Evolutionary conservation across 1,284 basidiomycete genomes (phyloP).

Genomic region (Ganoderma lingzhi): DNA sequence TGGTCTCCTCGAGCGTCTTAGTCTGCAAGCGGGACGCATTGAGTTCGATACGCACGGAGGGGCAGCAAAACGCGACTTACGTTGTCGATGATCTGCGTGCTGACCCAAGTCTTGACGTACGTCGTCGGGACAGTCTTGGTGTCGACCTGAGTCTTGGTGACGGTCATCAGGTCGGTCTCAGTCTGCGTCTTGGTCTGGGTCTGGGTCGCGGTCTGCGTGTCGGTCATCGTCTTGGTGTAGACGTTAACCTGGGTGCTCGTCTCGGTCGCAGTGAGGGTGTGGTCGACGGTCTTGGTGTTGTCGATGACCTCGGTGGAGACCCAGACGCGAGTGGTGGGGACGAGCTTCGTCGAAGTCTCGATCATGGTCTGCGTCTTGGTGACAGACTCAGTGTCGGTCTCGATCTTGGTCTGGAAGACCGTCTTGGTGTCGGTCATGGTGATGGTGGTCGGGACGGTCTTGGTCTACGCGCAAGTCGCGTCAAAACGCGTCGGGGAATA

Average conservation of each 20-base stretch:
- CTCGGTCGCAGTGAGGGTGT: constrained; percentile 69
- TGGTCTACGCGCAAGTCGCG: constrained; percentile 38
- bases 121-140: constrained; percentile 53
- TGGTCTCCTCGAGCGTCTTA: constrained; percentile 42
- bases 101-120: constrained; percentile 59
- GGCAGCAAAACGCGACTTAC: constrained; percentile 42
- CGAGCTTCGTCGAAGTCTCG: constrained; percentile 60
- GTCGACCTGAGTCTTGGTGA: constrained; percentile 41
- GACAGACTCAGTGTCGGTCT: constrained; percentile 41
- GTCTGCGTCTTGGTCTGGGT: constrained; percentile 39
- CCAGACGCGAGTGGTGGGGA: constrained; percentile 70
- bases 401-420: constrained; percentile 32
- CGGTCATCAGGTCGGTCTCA: constrained; percentile 39
- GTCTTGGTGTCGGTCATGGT: constrained; percentile 36
- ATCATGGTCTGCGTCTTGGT: constrained; percentile 55
- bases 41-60: neutral
- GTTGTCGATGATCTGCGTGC: constrained; percentile 68
- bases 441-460: constrained; percentile 43
- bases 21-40: constrained; percentile 30
- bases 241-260: constrained; percentile 60
- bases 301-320: constrained; percentile 71
- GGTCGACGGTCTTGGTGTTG: constrained; percentile 59
- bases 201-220: constrained; percentile 44
- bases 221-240: constrained; percentile 55
- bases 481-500: constrained; percentile 13